phyloP scores from a whole-genome alignment of 495 filamentous ascomycete species.

The Astrocystis sublimbata region DNA sequence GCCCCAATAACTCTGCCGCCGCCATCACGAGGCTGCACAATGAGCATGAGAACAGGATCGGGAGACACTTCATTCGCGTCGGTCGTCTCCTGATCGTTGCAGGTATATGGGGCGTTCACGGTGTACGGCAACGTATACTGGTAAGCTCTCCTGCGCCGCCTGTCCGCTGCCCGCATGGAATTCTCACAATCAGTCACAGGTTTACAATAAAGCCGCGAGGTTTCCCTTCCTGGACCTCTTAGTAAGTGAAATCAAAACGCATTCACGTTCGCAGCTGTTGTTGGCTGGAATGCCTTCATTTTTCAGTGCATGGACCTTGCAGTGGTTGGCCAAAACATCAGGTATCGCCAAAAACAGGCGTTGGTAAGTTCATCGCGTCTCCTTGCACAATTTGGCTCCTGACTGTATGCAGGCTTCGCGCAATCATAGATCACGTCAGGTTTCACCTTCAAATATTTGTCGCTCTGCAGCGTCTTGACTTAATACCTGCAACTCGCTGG shows the following conservation, averaged over 20 bases:
- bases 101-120: constrained; percentile 54
- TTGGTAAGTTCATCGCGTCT: constrained; percentile 10
- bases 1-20: constrained; percentile 25
- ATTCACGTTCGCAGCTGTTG: constrained; percentile 20
- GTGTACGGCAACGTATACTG: constrained; percentile 51
- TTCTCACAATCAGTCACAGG: constrained; percentile 13
- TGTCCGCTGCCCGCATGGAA: background rate
- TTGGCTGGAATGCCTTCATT: constrained; percentile 37
- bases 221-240: constrained; percentile 17
- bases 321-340: constrained; percentile 12
- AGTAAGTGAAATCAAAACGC: constrained; percentile 5
- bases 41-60: constrained; percentile 42
- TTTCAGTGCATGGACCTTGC: constrained; percentile 25
- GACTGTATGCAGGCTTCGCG: constrained; percentile 29
- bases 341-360: background rate
- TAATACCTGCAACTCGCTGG: constrained; percentile 39
- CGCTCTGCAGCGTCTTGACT: constrained; percentile 50
- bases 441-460: constrained; percentile 50
- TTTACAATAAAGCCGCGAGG: constrained; percentile 15
- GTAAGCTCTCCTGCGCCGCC: constrained; percentile 31
- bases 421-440: constrained; percentile 35
- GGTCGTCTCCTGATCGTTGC: constrained; percentile 42
- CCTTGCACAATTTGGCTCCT: constrained; percentile 1
- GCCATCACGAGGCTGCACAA: constrained; percentile 33
- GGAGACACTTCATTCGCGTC: constrained; percentile 37